These are phyloP conservation scores for Aspergillus floridensis DNA, from an alignment of 2,329 filamentous ascomycete species.

Conservation along the genomic window DNA sequence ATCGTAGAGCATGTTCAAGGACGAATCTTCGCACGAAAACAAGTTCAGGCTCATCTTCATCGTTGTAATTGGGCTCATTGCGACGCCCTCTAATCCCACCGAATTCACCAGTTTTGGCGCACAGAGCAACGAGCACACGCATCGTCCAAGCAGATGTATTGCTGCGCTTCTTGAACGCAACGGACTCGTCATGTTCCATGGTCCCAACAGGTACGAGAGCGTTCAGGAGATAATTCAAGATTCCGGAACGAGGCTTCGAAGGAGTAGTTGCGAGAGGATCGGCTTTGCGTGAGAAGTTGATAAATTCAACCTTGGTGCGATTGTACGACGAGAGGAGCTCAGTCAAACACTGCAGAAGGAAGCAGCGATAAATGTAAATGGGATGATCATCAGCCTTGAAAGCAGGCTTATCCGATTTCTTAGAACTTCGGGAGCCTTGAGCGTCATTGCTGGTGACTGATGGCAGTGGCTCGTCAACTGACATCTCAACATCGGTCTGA, in stretches of 20 bases:
- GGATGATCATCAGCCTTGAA: conserved; percentile 94
- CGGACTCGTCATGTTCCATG: conserved; percentile 69
- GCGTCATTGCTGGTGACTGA: conserved; percentile 32
- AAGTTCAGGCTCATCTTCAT: conserved; percentile 52
- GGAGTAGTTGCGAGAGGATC: conserved; percentile 81
- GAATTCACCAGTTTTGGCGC: conserved; percentile 81
- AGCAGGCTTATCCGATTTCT: conserved; percentile 66
- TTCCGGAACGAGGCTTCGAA: conserved; percentile 87
- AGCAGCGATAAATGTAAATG: conserved; percentile 95
- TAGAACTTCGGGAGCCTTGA: conserved; percentile 43
- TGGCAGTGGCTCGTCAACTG: conserved; percentile 37
- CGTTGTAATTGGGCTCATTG: conserved; percentile 35
- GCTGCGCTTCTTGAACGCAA: conserved; percentile 76
- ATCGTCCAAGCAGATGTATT: conserved; percentile 85
- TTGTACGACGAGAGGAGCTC: conserved; percentile 92
- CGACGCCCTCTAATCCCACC: conserved; percentile 58
- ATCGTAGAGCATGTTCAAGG: conserved; percentile 84
- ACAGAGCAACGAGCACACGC: conserved; percentile 79
- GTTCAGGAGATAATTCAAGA: conserved; percentile 90
- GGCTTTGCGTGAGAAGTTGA: conserved; percentile 94
- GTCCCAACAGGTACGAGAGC: conserved; percentile 67
- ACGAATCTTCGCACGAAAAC: conserved; percentile 93
- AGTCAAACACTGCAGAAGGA: conserved; percentile 85
- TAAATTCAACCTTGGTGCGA: conserved; percentile 94
- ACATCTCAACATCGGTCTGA: conserved; percentile 52